Base-by-base conservation (phyloP, 75 land plant genomes). In the Chamaecyparis obtusa region DNA sequence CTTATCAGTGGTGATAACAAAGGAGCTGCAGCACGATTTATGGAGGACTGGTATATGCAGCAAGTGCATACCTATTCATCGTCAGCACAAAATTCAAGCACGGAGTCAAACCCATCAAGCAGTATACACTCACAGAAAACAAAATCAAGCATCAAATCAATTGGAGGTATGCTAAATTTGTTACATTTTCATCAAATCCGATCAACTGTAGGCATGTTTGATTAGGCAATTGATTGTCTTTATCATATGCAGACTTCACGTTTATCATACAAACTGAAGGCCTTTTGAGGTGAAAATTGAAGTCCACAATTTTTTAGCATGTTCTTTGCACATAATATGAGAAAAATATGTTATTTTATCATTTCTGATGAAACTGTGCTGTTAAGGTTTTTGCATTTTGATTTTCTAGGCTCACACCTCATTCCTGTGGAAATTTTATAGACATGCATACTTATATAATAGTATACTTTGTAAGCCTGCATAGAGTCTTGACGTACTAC, bases 1-100 rank as follows among this genome's bases (percentile, higher is more conserved):
- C 90, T 96, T 11, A 90, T 96, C 27, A 94, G 97, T 88, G 96
- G 97, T 35, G 97, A 96, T 75, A 96, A 96, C 90, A 96, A 96
- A 83, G 97, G 97, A 5, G 96, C 96, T 55, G 97, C 97, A n/a
- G 94, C 97, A 43, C 88, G 96, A 39, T 91, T 96, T 83, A 90
- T 96, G 87, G 97, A 96, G 80, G 97, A 96, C 87, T 96, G 95
- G 95, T 92, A 89, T 88, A 41, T 41, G 46, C 49, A 41, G 44
- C 44, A 48, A 32, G 4, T 43, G 14, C 43, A 41, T 44, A 24
- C 2, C 44, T 10, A 35, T 78, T 81, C 44, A 44, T 37, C 83
- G 2, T 15, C 49, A 19, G n/a, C 24, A 41, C 13, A 14, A 44
- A 14, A 44, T 81, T 9, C 44, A 41, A 24, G 3, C 44, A 9